Conservation (phyloP, 371 early-diverging fungal genomes). For the Lichtheimia ornata region DNA sequence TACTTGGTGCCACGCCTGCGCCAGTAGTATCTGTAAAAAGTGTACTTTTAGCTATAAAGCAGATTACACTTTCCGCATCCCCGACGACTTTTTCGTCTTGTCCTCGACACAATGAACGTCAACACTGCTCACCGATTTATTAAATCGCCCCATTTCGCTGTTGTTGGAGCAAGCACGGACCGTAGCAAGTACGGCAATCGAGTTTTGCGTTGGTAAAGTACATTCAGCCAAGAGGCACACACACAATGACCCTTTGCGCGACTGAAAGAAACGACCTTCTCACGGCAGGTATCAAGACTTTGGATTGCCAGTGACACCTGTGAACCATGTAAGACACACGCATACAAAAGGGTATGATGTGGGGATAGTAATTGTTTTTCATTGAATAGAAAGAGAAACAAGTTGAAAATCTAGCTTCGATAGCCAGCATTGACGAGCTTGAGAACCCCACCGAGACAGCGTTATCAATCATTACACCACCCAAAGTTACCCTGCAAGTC, state of each 20-base stretch:
- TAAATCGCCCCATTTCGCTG: constrained; percentile 53
- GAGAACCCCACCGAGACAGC: constrained; percentile 41
- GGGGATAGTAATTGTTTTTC: neutral
- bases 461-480: constrained; percentile 83
- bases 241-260: no score
- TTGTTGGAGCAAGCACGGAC: constrained; percentile 76
- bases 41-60: no score
- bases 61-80: no score
- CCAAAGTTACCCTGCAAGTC: constrained; percentile 64
- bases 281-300: constrained; percentile 38
- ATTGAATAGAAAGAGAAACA: constrained; percentile 39
- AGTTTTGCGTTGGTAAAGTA: constrained; percentile 68
- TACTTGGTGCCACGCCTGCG: no score
- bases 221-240: no score
- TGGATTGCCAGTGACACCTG: constrained; percentile 43
- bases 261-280: no score
- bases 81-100: no score
- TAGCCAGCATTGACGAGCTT: constrained; percentile 48
- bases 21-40: no score
- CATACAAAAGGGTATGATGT: neutral
- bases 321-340: constrained; percentile 40
- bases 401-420: constrained; percentile 52
- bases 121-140: constrained; percentile 30
- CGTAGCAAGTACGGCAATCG: constrained; percentile 79
- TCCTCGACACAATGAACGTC: constrained; percentile 9